Evolutionary conservation across 257 asterid genomes (phyloP), one percentile per base, ranked within the genome.

Genomic region (Ligustrum vulgare): DNA sequence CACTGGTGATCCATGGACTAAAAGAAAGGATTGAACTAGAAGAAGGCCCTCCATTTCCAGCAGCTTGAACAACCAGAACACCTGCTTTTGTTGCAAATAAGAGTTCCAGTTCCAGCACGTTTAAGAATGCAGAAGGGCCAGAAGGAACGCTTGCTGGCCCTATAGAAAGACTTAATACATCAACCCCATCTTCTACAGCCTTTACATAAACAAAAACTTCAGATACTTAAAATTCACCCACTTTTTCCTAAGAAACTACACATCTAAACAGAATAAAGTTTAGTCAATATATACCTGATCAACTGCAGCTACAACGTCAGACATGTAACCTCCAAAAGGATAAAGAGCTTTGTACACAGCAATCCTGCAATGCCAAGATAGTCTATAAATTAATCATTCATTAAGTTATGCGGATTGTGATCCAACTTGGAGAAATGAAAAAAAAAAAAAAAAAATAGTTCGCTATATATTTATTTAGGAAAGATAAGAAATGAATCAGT

Each of bases 101-200:
- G 70, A 91, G 94, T 78, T 87, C 88, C 32, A 89, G 75, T 80
- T 89, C 97, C 64, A 91, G 80, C 34, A 86, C 65, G 37, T 81
- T 89, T 32, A 89, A 84, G 80, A 91, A 87, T 66, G 91, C 83
- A n/a, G 84, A 82, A 41, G 84, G 81, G 22, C 91, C 91, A 0
- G 87, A 69, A 37, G 96, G 91, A 18, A 87, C 84, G 22, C 75
- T 74, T 4, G 88, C 72, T 73, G 97, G 96, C 72, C 93, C 96
- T 16, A 91, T 85, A 8, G 96, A 91, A 58, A 91, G 93, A 76
- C 87, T 89, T 41, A 89, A 71, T 75, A 89, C 86, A 51, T 91
- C 97, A 43, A 91, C 93, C 62, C 97, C 97, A 80, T 89, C 97
- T 87, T 89, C 90, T 34, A 87, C 96, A 67, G 94, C 96, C 96